phyloP scores from a whole-genome alignment of 768 basidiomycete genomes.

The Suillus paluster region DNA sequence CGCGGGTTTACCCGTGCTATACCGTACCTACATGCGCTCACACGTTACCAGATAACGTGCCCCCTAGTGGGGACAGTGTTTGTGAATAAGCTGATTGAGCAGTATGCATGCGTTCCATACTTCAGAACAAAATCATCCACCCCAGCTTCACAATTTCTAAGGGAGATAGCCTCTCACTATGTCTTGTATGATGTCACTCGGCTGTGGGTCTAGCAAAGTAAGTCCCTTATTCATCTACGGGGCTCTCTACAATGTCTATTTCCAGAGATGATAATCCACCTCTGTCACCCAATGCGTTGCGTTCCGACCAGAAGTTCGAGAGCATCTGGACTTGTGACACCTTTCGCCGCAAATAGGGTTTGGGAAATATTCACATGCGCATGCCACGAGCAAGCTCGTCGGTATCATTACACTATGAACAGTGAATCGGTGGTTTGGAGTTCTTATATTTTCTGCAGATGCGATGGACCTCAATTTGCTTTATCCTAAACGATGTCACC shows the following conservation, averaged over 20 bases:
- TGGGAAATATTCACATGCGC: conserved; percentile 47
- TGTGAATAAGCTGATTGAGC: conserved; percentile 38
- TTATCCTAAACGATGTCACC: conserved; percentile 46
- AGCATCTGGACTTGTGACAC: conserved; percentile 45
- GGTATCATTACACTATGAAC: conserved; percentile 6
- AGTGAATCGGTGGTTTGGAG: neutral
- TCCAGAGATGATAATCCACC: conserved; percentile 38
- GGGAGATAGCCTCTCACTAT: conserved; percentile 30
- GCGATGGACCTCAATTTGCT: conserved; percentile 43
- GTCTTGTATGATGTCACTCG: conserved; percentile 43
- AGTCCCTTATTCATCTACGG: neutral
- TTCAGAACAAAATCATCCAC: neutral
- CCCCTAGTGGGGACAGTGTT: conserved; percentile 38
- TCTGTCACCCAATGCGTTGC: conserved; percentile 32
- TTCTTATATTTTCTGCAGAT: conserved; percentile 22
- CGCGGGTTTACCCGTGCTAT: no score
- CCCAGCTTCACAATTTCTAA: conserved; percentile 35
- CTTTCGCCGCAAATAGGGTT: conserved; percentile 48
- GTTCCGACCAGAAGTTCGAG: conserved; percentile 37
- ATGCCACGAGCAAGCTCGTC: no score
- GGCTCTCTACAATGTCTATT: neutral
- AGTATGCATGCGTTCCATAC: conserved; percentile 18
- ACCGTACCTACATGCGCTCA: no score
- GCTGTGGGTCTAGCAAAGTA: conserved; percentile 38
- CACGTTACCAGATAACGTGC: conserved; percentile 35